Evolutionary conservation across 2,329 filamentous ascomycete genomes (phyloP), one percentile per base, ranked within the genome.

Genomic region (Xylariaceae sp.): DNA sequence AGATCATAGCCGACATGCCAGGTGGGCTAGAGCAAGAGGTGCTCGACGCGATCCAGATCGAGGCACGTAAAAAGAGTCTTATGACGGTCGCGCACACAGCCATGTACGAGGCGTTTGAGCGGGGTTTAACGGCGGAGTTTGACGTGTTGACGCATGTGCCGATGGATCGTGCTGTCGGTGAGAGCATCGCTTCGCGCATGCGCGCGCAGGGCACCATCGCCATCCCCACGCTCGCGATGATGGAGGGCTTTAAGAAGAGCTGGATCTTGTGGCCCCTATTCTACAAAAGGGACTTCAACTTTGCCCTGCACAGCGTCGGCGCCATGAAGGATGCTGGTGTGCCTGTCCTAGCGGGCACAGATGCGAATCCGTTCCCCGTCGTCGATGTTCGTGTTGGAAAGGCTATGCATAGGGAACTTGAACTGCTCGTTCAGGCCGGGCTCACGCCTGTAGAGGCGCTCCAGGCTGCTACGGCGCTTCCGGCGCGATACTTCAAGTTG

Each of bases 141-240:
- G 68, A 73, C 44, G 31, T 69, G 28, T 45, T 73, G 19, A 68
- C 67, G 11, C 70, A 71, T 40, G 66, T 63, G 24, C 67, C 70
- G 1, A 61, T 71, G 48, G 67, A 70, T 37, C 64, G 61, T 26
- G 46, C 58, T 3, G 37, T 74, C 5, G 68, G 67, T 43, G n/a
- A 48, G 6, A 53, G 52, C 0, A 37, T 69, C 3, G 60, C 64
- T 1, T 34, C 29, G 1, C 47, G 54, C 3, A 66, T 71, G 60
- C 49, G 46, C 6, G 56, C 17, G 11, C 57, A 58, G 45, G 47
- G 60, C 17, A 67, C 65, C 8, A 52, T 68, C n/a, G 62, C 63
- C 4, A 64, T 72, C 6, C 70, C 71, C 16, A 71, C 70, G 12
- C 53, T 73, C 51, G 43, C 53, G 11, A 65, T 65, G 53, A 67